Conservation (phyloP, 2,329 filamentous ascomycete species). For the Colletotrichum coccodes region DNA sequence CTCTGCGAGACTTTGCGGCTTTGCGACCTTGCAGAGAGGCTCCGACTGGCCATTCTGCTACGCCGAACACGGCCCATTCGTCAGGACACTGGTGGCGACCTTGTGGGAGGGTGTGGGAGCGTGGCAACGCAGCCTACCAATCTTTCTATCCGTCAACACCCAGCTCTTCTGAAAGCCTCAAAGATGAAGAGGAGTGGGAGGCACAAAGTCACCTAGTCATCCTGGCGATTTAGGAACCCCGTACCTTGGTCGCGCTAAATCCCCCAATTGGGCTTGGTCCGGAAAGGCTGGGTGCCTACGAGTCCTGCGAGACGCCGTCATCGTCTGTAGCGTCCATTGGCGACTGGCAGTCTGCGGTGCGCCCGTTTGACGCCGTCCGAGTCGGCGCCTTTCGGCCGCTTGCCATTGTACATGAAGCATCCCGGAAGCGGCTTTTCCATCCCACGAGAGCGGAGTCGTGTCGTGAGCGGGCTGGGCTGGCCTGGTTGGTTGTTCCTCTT, state of each 20-base stretch:
- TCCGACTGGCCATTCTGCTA: slow-evolving; percentile 17
- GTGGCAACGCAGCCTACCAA: slow-evolving; percentile 1
- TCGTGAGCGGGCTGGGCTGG: background rate
- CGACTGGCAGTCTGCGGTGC: slow-evolving; percentile 15
- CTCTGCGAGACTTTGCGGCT: slow-evolving; percentile 18
- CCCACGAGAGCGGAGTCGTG: slow-evolving; percentile 10
- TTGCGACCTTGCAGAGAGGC: background rate
- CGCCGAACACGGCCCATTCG: slow-evolving; percentile 2
- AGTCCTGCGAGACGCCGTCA: slow-evolving; percentile 24
- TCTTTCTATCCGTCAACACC: background rate
- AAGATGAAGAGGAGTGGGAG: background rate
- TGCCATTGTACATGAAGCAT: background rate
- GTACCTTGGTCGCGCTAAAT: slow-evolving; percentile 1
- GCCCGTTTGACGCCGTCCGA: slow-evolving; percentile 30
- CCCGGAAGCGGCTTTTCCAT: slow-evolving; percentile 28
- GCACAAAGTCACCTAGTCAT: slow-evolving; percentile 8
- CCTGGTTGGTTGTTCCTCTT: background rate
- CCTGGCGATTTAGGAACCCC: background rate
- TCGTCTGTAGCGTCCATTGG: slow-evolving; percentile 8
- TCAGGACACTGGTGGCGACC: slow-evolving; percentile 3
- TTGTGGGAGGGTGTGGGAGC: background rate
- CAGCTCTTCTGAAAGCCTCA: background rate
- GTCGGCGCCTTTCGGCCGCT: slow-evolving; percentile 14
- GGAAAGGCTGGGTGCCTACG: slow-evolving; percentile 7
- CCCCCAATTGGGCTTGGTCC: slow-evolving; percentile 22